phyloP scores from a whole-genome alignment of 352 stramenopile genomes.

The Globisporangium paroecandrum region DNA sequence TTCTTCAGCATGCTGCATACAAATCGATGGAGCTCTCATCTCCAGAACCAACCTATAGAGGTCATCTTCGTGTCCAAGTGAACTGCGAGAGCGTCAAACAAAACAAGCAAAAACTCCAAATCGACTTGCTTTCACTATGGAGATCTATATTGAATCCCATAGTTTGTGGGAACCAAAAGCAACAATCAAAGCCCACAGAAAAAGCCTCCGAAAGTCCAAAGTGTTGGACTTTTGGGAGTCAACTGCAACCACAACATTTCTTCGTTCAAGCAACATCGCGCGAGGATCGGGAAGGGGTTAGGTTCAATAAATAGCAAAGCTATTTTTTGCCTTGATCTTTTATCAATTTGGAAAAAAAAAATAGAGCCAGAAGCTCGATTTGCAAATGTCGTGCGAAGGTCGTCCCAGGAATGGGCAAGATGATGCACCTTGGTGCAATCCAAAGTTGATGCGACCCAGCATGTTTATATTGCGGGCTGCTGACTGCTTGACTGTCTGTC shows the following conservation, averaged over 20 bases:
- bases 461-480: neutral
- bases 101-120: neutral
- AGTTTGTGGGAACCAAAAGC: neutral
- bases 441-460: neutral
- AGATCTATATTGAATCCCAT: neutral
- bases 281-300: neutral
- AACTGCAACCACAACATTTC: neutral
- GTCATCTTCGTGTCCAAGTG: neutral
- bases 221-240: neutral
- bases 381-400: constrained; percentile 15
- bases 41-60: neutral
- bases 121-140: neutral
- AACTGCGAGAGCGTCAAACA: neutral
- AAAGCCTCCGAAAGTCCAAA: neutral
- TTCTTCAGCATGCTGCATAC: neutral
- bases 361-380: constrained; percentile 13
- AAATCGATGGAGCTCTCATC: neutral
- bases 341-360: neutral
- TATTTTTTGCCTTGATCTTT: neutral
- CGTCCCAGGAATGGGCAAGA: neutral
- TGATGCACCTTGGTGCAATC: neutral
- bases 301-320: neutral
- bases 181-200: neutral
- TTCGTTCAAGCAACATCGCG: neutral
- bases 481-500: neutral